Conservation (phyloP, 371 early-diverging fungal species). For the Mucor sp. region DNA sequence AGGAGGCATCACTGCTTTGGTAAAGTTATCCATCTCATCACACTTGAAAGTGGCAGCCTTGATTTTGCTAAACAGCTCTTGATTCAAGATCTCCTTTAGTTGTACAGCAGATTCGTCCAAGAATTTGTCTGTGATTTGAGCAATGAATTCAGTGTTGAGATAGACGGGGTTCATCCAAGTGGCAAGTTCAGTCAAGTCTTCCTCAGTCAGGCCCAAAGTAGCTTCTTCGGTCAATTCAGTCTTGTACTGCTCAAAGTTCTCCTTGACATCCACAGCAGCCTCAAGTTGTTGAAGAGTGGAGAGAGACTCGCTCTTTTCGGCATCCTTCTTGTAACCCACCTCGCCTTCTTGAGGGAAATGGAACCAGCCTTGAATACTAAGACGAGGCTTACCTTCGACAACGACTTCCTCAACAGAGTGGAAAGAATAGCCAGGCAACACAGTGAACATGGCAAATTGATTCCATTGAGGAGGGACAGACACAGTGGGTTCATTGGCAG, state of each 20-base stretch:
- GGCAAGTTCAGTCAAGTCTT: conserved; percentile 45
- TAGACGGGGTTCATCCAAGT: conserved; percentile 69
- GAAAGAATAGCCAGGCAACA: conserved; percentile 76
- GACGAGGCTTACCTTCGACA: conserved; percentile 54
- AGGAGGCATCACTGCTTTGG: conserved; percentile 33
- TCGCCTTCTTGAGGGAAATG: conserved; percentile 69
- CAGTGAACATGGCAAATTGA: conserved; percentile 76
- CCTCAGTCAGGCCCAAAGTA: conserved; percentile 33
- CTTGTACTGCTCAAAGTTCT: conserved; percentile 25
- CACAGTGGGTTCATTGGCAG: conserved; percentile 60
- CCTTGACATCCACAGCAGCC: conserved; percentile 10
- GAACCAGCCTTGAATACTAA: conserved; percentile 81
- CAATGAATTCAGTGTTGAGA: conserved; percentile 46
- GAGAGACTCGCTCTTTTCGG: conserved; percentile 31
- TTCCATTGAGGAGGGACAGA: conserved; percentile 73
- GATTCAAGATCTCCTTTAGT: conserved; percentile 60
- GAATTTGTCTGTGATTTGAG: conserved; percentile 62
- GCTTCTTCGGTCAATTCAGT: conserved; percentile 6
- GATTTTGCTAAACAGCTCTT: conserved; percentile 40
- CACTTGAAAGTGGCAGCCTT: conserved; percentile 25
- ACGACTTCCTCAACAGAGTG: conserved; percentile 81
- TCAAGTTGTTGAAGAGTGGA: conserved; percentile 57
- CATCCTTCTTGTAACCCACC: conserved; percentile 51
- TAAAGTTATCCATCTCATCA: conserved; percentile 36
- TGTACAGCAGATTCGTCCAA: conserved; percentile 71